Base-by-base conservation (phyloP, 495 filamentous ascomycete genomes). In the Hypoxylon subgilvum region DNA sequence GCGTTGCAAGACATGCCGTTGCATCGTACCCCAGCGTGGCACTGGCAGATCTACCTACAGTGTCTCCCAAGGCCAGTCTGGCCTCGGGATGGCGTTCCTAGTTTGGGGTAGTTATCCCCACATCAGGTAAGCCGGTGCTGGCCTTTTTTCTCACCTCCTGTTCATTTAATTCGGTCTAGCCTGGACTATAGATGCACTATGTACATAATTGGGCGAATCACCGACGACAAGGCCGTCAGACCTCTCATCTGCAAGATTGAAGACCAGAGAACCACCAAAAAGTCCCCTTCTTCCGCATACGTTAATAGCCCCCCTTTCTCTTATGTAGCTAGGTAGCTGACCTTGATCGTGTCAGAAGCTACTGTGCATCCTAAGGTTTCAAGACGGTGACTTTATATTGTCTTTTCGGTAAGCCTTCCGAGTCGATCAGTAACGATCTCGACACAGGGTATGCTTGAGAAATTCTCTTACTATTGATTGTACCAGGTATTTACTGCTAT, bases 261-360 rank as follows among this genome's bases (percentile, higher is more conserved):
- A 52, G 41, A 23, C 46, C 23, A 58, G 39, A 51, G 30, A 21
- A 38, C 53, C 45, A 28, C 3, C 9, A 21, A 52, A 60, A 60
- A 60, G 56, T 60, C 56, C 56, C 56, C 1, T 16, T 52, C 48
- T 60, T 60, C 56, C 56, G 21, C 42, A 60, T 52, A 53, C 48
- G 48, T 52, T 48, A 18, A 54, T 35, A 39, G 18, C 22, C 18
- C 14, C 28, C 35, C 43, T 53, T 47, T 42, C 56, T 42, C 32
- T n/a, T n/a, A n/a, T n/a, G n/a, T n/a, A n/a, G n/a, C n/a, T 8
- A 48, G 42, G 28, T 23, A 48, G 36, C 19, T 16, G 8, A 52
- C 10, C 41, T 27, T 30, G 14, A 18, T 40, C 32, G 12, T 32
- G 39, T 36, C 21, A 40, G 23, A 44, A 57, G 31, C 45, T 30